Base-by-base conservation (phyloP, 2,329 filamentous ascomycete species). In the Fusarium domesticum region DNA sequence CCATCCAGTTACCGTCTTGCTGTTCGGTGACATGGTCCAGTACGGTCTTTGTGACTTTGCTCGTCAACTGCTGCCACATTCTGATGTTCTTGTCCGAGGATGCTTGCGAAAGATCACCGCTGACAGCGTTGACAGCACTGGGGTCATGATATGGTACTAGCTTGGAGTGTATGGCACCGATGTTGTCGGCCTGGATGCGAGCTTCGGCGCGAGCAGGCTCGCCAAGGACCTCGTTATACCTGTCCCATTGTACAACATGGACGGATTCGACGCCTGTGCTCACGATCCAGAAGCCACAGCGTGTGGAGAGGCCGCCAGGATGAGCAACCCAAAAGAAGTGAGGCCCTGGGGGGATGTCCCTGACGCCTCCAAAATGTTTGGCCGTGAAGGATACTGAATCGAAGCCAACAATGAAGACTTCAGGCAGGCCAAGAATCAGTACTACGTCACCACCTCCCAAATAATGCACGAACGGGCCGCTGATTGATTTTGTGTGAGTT, bases 251-350 rank as follows among this genome's bases (percentile, higher is more conserved):
- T 57, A 77, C 70, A 19, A 78, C 69, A 44, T 72, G 70, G 16
- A 73, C 65, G 5, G 58, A 60, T 12, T 67, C 54, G 4, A 48
- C 48, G 10, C 61, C 55, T 2, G 61, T 63, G 1, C 70, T 69
- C 34, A 72, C 61, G 42, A 83, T 68, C 80, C 80, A 84, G 58
- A 76, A 81, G 5, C 78, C 81, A 42, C 70, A 76, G 4, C 81
- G 72, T 20, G 71, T 63, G 2, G 77, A 76, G 15, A 71, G 66
- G 15, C 69, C 67, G 2, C 68, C 67, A 0, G 72, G 69, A 17
- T 77, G 70, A 2, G 79, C 70, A 19, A 76, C 72, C 79, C 80
- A 84, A 45, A 83, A 67, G 46, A 84, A 76, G 58, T 84, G 81
- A 12, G 74, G 61, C 0, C 81, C 81, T 0, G 68, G 58, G 0